Base-by-base conservation (phyloP, 768 basidiomycete genomes). In the Xanthoconium stramineum region DNA sequence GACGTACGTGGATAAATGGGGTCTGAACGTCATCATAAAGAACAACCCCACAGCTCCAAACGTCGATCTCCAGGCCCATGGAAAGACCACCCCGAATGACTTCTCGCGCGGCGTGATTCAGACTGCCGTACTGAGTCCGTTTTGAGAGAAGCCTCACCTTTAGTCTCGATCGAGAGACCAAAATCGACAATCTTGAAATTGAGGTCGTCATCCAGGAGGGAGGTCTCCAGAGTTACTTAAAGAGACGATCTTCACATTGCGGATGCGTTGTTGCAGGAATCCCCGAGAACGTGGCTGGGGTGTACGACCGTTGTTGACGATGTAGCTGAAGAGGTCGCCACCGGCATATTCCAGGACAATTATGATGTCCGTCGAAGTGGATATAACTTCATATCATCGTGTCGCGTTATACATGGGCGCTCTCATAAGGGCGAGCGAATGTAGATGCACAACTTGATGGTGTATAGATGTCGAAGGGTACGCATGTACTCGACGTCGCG, bases 141-240 rank as follows among this genome's bases (percentile, higher is more conserved):
- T 65, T 94, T 93, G 54, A 99, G 77, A 72, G 98, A 98, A 68
- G 94, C 93, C 1, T 96, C 97, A 64, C 98, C 96, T 65, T 86
- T 88, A 76, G 98, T 95, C 69, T 95, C 89, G 70, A 94, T 98
- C 3, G 91, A 91, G 51, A 99, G 78, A 3, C 97, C 97, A 70
- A 98, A 99, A 77, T 99, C 97, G n/a, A 94, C 94, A 59, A 99
- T 98, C 75, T 99, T 99, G 74, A 98, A 86, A 65, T 91, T 91
- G 57, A 88, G 79, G 66, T 88, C 84, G 50, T 89, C 88, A 72
- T 92, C 90, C 6, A 93, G 80, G 15, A 94, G 81, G 12, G 94
- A 84, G 65, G 98, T 98, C 72, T 99, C 97, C 1, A 96, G 97
- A 72, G 98, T 99, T 47, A 99, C 24, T 24, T 4, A 24, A 88